Base-by-base conservation (phyloP, 768 basidiomycete genomes). In the Boletus rex-veris region DNA sequence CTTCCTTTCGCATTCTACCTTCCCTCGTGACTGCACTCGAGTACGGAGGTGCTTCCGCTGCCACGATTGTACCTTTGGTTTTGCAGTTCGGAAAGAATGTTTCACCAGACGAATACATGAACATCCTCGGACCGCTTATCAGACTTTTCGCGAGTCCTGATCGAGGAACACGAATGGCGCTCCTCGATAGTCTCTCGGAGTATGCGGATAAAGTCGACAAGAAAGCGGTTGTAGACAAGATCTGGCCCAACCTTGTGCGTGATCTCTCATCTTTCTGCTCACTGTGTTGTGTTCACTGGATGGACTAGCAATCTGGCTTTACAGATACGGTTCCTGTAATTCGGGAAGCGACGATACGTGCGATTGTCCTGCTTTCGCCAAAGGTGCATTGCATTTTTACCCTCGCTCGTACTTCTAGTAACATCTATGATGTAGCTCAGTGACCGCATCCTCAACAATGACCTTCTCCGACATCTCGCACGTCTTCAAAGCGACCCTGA, bases 361-460 rank as follows among this genome's bases (percentile, higher is more conserved):
- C 92, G 0, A 85, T 98, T 40, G 86, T 84, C 55, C 75, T 90
- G 10, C 75, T 99, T 24, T 83, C 95, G 1, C 83, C 91, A 14
- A 94, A 98, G 74, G 94, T 91, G 52, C 26, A 9, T 39, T 15
- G 31, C 8, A 2, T 19, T 31, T 4, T 24, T 46, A 21, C 1
- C 3, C 40, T 45, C 33, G 3, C 24, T 14, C 5, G 15, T 3
- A 5, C 31, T 55, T 56, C 40, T 55, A 41, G 39, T 58, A 36
- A 50, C 44, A 19, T 21, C 35, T 19, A 10, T 37, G 7, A 12
- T 30, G 3, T 57, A 97, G 93, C 78, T 99, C 47, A 88, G 76
- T 46, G 94, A 97, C 59, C 87, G 96, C 3, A 82, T 98, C 37
- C 78, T 98, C 36, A 99, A 99, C 72, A 99, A 98, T 62, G 97